Percentiles rank a stretch among this genome's conserved stretches.
phyloP scores from a whole-genome alignment of 2,329 filamentous ascomycete species.

The Aspergillus tanneri region DNA sequence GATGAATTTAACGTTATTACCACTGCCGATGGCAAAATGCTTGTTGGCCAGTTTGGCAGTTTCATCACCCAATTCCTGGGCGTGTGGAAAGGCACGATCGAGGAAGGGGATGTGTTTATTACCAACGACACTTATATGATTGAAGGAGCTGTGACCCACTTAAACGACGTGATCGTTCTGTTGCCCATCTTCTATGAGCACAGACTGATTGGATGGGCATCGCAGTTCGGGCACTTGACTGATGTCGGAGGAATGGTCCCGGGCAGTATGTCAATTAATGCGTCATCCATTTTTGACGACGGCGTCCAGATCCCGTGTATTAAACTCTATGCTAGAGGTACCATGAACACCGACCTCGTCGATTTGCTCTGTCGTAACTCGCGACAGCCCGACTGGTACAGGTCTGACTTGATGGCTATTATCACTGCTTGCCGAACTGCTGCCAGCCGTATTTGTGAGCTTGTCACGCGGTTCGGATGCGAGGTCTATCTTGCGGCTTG shows the following conservation, averaged over 20 bases:
- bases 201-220: slow-evolving; percentile 49
- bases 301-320: slow-evolving; percentile 52
- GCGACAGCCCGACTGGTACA: slow-evolving; percentile 51
- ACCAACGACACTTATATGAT: slow-evolving; percentile 54
- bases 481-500: slow-evolving; percentile 50
- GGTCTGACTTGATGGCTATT: slow-evolving; percentile 49
- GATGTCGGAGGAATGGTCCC: slow-evolving; percentile 50
- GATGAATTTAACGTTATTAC: slow-evolving; percentile 57
- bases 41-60: slow-evolving; percentile 53
- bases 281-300: slow-evolving; percentile 50
- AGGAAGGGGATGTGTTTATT: slow-evolving; percentile 53
- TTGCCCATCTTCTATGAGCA: slow-evolving; percentile 49
- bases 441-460: slow-evolving; percentile 46
- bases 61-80: slow-evolving; percentile 52
- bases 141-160: slow-evolving; percentile 50
- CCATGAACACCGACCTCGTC: slow-evolving; percentile 47
- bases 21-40: slow-evolving; percentile 50
- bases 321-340: slow-evolving; percentile 48
- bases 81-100: slow-evolving; percentile 48
- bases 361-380: slow-evolving; percentile 51
- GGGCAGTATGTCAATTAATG: slow-evolving; percentile 52
- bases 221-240: slow-evolving; percentile 53
- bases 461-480: slow-evolving; percentile 46
- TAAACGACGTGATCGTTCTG: slow-evolving; percentile 53
- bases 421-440: slow-evolving; percentile 50